Percentiles rank a stretch among this genome's conserved stretches.
Evolutionary conservation across 352 stramenopile genomes (phyloP).

Genomic region (Phytophthora foliorum): DNA sequence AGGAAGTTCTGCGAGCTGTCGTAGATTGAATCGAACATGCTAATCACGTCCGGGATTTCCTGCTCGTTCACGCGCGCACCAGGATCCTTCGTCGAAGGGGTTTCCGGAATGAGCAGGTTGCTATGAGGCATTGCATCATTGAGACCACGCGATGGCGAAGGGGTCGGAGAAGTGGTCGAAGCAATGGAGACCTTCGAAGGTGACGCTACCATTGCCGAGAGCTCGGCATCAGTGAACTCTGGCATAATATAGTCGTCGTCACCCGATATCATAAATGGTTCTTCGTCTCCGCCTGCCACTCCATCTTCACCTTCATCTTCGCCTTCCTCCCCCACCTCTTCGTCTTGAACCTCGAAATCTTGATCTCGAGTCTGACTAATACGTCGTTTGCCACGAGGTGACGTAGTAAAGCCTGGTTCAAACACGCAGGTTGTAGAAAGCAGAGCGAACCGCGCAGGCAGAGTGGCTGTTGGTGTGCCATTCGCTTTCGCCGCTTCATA

Average conservation of each 20-base stretch:
- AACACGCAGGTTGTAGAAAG: conserved; percentile 46
- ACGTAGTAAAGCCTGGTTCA: conserved; percentile 44
- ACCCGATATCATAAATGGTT: conserved; percentile 42
- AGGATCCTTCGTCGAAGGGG: conserved; percentile 13
- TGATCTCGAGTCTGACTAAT: conserved; percentile 36
- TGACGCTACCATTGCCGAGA: conserved; percentile 48
- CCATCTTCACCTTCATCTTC: conserved; percentile 27
- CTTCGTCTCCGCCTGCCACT: conserved; percentile 18
- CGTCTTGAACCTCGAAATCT: conserved; percentile 22
- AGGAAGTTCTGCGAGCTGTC: conserved; percentile 38
- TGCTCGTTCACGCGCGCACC: conserved; percentile 37
- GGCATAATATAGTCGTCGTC: conserved; percentile 46
- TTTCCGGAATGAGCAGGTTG: neutral
- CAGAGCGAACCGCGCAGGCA: conserved; percentile 41
- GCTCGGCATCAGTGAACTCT: conserved; percentile 53
- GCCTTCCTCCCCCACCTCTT: conserved; percentile 19
- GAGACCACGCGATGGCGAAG: conserved; percentile 13
- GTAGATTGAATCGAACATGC: conserved; percentile 79
- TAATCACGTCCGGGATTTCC: conserved; percentile 70
- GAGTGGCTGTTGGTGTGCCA: conserved; percentile 35
- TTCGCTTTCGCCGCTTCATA: conserved; percentile 31
- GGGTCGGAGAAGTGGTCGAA: conserved; percentile 36
- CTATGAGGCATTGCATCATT: conserved; percentile 22
- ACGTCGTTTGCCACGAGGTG: conserved; percentile 45
- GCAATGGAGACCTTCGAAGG: conserved; percentile 39